Base-by-base conservation (phyloP, 352 stramenopile species). In the Aphanomyces euteiches region DNA sequence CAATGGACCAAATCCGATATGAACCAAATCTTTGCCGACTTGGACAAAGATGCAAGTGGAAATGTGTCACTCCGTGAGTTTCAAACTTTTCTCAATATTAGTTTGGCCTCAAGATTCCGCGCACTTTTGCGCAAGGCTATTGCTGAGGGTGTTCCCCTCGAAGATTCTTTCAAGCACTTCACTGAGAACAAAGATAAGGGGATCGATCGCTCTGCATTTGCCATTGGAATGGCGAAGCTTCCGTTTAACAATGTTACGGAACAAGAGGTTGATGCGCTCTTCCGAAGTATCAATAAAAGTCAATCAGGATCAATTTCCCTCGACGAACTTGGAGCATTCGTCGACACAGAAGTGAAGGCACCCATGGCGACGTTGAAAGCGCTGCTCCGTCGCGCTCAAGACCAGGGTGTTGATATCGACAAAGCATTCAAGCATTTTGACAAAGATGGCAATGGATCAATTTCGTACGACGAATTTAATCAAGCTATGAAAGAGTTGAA, bases 341-440 rank as follows among this genome's bases (percentile, higher is more conserved):
- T 70, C 5, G 64, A 45, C 1, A 28, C 15, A 19, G 13, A 47
- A 7, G 12, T 19, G 15, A 13, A 61, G 47, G 28, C 47, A 37
- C 47, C 64, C 17, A 70, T 70, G 5, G 64, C 59, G 43, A 70
- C 39, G 28, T 37, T 61, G 28, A 61, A 61, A 37, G 54, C 19
- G 13, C 54, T 61, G 12, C 54, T 61, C 19, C 19, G 39, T 28
- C 54, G 54, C 13, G 54, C 54, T 3, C 54, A 41, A 54, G 71
- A 74, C 13, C 75, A 76, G n/a, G 83, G 77, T 1, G 80, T 92
- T 38, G 66, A 80, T 38, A 65, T 92, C 1, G 69, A 79, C 8
- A 66, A 77, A 6, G 80, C 82, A 4, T 92, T 96, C 56, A 72
- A 75, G n/a, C 84, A 92, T 69, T 93, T 95, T 59, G 88, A 96